Conservation (phyloP, 805 yeast species). For the Ogataea sp. region DNA sequence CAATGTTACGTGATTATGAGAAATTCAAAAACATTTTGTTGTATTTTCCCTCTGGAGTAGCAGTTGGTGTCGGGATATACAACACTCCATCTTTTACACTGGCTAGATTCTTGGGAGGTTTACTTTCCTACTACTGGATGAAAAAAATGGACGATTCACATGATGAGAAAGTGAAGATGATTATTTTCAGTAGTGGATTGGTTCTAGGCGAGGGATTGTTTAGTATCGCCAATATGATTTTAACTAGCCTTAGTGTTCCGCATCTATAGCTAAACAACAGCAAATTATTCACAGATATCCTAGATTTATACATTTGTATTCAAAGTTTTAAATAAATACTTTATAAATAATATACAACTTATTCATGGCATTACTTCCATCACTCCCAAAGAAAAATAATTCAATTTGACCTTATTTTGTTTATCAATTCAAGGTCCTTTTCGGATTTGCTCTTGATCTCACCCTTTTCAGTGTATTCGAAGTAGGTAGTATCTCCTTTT, state of each 20-base stretch:
- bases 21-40: conserved; percentile 32
- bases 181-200: conserved; percentile 85
- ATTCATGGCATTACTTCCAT: no score
- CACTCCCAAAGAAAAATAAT: no score
- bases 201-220: conserved; percentile 92
- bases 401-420: no score
- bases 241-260: conserved; percentile 63
- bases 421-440: conserved; percentile 2
- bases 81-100: conserved; percentile 90
- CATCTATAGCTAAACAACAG: conserved; percentile 39
- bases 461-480: conserved; percentile 4
- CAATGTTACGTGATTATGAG: conserved; percentile 29
- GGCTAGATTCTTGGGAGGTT: conserved; percentile 89
- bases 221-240: conserved; percentile 71
- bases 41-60: conserved; percentile 88
- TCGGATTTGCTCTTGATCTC: conserved; percentile 4
- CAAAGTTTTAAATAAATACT: no score
- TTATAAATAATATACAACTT: no score
- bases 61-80: conserved; percentile 95
- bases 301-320: not conserved
- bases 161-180: conserved; percentile 59
- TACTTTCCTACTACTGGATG: conserved; percentile 54
- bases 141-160: conserved; percentile 23
- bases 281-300: not conserved
- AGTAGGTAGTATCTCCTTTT: not conserved